A percentile compares a stretch with the other conserved stretches of the same genome.
Conservation (phyloP, 169 alveolate species). For the Cryptosporidium ubiquitum region DNA sequence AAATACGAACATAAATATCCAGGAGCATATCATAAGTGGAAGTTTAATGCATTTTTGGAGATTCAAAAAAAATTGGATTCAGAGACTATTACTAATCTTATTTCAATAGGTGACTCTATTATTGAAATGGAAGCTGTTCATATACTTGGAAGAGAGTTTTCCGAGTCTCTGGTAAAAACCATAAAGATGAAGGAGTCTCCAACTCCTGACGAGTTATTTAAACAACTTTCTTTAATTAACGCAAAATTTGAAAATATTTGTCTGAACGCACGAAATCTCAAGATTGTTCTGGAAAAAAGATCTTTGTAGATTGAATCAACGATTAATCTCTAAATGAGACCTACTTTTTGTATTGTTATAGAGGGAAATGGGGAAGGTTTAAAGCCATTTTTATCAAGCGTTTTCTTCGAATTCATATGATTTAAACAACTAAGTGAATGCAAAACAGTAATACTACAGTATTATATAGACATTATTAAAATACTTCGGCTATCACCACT, state of each 20-base stretch:
- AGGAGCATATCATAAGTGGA: conserved; percentile 90
- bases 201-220: conserved; percentile 92
- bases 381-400: background rate
- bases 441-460: too few relatives aligned
- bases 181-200: conserved; percentile 93
- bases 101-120: conserved; percentile 92
- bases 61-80: conserved; percentile 86
- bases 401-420: background rate
- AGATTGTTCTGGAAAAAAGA: conserved; percentile 88
- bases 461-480: background rate
- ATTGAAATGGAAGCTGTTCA: conserved; percentile 96
- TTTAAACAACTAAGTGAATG: background rate
- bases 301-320: background rate
- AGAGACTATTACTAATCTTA: conserved; percentile 89
- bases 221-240: conserved; percentile 87
- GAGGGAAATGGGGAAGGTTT: too few relatives aligned
- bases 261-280: conserved; percentile 88
- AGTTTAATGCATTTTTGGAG: conserved; percentile 87
- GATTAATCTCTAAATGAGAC: background rate
- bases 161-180: conserved; percentile 92
- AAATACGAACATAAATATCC: conserved; percentile 88
- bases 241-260: conserved; percentile 90
- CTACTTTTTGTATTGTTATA: background rate
- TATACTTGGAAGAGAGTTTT: conserved; percentile 89
- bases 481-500: background rate